These are phyloP conservation scores for Triglochin maritima DNA, from an alignment of 106 monocot species.

Conservation along the genomic window DNA sequence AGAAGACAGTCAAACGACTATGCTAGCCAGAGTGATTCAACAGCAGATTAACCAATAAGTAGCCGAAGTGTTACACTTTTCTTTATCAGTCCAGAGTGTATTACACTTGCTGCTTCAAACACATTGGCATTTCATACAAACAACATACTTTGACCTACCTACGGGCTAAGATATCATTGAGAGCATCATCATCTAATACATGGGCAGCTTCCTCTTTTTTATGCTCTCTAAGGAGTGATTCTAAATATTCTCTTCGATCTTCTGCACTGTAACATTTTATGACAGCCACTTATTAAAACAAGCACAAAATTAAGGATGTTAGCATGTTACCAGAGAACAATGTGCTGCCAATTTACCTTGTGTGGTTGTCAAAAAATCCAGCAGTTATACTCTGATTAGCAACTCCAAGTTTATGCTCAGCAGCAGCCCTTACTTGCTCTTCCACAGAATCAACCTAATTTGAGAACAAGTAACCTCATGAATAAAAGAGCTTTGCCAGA, in stretches of 20 bases:
- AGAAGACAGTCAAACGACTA: too few species aligned
- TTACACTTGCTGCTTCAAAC: too few species aligned
- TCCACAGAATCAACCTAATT: slow-evolving; percentile 78
- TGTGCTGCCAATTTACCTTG: slow-evolving; percentile 41
- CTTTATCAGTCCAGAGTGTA: too few species aligned
- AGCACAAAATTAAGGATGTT: not conserved
- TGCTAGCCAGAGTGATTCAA: too few species aligned
- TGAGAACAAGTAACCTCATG: not conserved
- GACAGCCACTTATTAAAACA: too few species aligned
- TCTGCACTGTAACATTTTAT: slow-evolving; percentile 56
- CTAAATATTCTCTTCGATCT: slow-evolving; percentile 98
- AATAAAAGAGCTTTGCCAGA: not conserved
- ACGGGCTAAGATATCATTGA: slow-evolving; percentile 87
- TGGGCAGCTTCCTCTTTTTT: slow-evolving; percentile 97
- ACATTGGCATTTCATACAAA: too few species aligned
- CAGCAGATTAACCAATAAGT: too few species aligned
- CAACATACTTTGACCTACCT: slow-evolving; percentile 26
- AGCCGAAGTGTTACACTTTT: too few species aligned
- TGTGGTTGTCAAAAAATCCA: slow-evolving; percentile 98
- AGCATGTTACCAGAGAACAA: not conserved
- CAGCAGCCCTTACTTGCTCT: slow-evolving; percentile 98
- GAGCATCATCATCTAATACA: slow-evolving; percentile 97
- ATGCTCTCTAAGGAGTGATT: slow-evolving; percentile 83
- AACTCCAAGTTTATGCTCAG: slow-evolving; percentile 99
- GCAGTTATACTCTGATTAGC: slow-evolving; percentile 99